Base-by-base conservation (phyloP, 768 basidiomycete genomes). In the Lactarius trivialis region DNA sequence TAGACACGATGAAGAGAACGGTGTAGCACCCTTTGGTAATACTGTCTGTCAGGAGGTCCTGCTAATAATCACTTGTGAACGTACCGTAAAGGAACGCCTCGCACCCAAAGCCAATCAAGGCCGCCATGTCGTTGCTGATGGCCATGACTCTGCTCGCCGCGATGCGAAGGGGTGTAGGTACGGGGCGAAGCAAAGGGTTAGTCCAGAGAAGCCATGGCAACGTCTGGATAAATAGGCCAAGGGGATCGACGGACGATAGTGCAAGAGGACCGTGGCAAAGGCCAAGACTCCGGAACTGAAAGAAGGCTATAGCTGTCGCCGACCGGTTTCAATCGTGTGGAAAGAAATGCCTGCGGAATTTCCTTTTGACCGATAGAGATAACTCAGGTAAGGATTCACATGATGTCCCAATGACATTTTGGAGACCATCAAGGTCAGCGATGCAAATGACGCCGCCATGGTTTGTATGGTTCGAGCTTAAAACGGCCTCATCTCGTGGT, bases 401-500 rank as follows among this genome's bases (percentile, higher is more conserved):
- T 99, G 97, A n/a, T n/a, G n/a, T 71, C 97, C 97, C 2, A 96
- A 93, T 70, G 97, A 99, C 72, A 94, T 99, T 53, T 78, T 99
- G 56, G 97, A 99, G 75, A 96, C 91, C 26, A 85, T 98, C 71
- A 86, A 94, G 65, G 88, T 98, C 64, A 92, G 89, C 71, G 81
- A 89, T 67, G 82, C 82, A 34, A 99, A 98, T 71, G 85, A 94
- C 67, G 97, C 97, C 3, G 92, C 94, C 0, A 93, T 99, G 92
- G 93, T 98, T 2, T 98, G 97, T n/a, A n/a, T n/a, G n/a, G n/a
- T 21, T 12, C 4, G 21, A 21, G 11, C n/a, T 5, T 45, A 21
- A 45, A 17, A 45, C 6, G 21, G 4, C 21, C n/a, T 45, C 43
- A 11, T 4, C 12, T 43, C 21, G 21, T 24, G 43, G 15, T 37